Percentiles rank a stretch among this genome's conserved stretches.
Evolutionary conservation across 768 basidiomycete species (phyloP).

Genomic region (Termitomyces sp.): DNA sequence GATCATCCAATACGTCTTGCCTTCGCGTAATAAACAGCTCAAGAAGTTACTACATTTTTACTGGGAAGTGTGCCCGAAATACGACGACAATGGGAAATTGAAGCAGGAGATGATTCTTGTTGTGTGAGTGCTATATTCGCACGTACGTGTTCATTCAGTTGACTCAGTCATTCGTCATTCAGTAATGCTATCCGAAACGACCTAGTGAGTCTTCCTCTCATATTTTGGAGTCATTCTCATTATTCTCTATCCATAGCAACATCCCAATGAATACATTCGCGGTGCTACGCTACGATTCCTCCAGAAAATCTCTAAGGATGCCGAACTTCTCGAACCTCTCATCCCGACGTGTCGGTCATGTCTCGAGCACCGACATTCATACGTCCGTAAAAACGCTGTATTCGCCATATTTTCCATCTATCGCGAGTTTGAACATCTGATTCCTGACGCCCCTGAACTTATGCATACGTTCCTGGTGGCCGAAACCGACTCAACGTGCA

Average conservation of each 20-base stretch:
- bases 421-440: conserved; percentile 75
- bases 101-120: conserved; percentile 99
- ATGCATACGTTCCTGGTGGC: conserved; percentile 95
- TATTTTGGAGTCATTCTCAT: background rate
- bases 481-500: conserved; percentile 94
- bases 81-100: conserved; percentile 93
- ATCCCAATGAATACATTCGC: conserved; percentile 98
- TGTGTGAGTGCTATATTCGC: conserved; percentile 54
- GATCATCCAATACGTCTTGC: conserved; percentile 96
- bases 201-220: conserved; percentile 50
- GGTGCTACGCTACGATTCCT: conserved; percentile 96
- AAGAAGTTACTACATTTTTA: conserved; percentile 97
- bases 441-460: conserved; percentile 56
- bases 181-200: conserved; percentile 98
- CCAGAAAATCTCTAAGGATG: conserved; percentile 90
- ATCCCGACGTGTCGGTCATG: conserved; percentile 91
- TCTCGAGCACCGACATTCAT: conserved; percentile 95
- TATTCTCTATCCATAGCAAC: conserved; percentile 58
- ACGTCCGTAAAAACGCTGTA: conserved; percentile 97
- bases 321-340: conserved; percentile 92
- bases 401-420: conserved; percentile 95
- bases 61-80: conserved; percentile 97
- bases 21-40: conserved; percentile 89
- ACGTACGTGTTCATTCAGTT: background rate
- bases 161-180: background rate